These are phyloP conservation scores for Huiozyma naganishii DNA, from an alignment of 805 yeast species.

Conservation along the genomic window DNA sequence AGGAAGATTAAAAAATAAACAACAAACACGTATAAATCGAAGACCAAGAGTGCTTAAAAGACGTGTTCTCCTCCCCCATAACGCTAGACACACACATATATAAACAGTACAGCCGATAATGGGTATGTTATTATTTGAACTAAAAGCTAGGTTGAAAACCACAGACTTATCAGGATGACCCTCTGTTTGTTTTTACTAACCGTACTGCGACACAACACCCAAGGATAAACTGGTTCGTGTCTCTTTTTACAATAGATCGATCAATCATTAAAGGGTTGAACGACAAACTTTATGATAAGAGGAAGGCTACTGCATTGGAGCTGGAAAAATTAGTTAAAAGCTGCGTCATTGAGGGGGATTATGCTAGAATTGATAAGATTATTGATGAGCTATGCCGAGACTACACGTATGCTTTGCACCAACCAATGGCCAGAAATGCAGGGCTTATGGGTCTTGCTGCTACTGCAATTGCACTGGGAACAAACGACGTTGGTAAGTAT, in stretches of 20 bases:
- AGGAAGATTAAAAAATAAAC: too few relatives aligned
- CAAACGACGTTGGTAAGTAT: constrained; percentile 69
- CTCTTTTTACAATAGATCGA: constrained; percentile 34
- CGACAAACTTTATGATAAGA: constrained; percentile 66
- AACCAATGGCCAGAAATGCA: constrained; percentile 85
- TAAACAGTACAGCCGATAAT: too few relatives aligned
- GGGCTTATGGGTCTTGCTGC: constrained; percentile 95
- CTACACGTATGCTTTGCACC: constrained; percentile 72
- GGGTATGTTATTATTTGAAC: too few relatives aligned
- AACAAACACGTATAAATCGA: too few relatives aligned
- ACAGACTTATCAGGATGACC: too few relatives aligned
- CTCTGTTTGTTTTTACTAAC: too few relatives aligned
- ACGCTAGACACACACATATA: too few relatives aligned
- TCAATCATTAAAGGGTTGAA: constrained; percentile 55
- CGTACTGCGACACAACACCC: too few relatives aligned
- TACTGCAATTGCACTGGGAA: constrained; percentile 86
- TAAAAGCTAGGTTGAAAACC: too few relatives aligned
- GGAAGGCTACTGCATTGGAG: constrained; percentile 69
- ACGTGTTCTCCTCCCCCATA: too few relatives aligned
- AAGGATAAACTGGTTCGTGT: too few relatives aligned
- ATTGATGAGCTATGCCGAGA: constrained; percentile 70
- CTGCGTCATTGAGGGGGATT: constrained; percentile 30
- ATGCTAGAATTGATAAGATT: constrained; percentile 32
- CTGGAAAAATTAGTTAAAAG: constrained; percentile 69
- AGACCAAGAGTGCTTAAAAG: too few relatives aligned